These are phyloP conservation scores for Boletus subparvulus DNA, from an alignment of 768 basidiomycete genomes.

Conservation along the genomic window DNA sequence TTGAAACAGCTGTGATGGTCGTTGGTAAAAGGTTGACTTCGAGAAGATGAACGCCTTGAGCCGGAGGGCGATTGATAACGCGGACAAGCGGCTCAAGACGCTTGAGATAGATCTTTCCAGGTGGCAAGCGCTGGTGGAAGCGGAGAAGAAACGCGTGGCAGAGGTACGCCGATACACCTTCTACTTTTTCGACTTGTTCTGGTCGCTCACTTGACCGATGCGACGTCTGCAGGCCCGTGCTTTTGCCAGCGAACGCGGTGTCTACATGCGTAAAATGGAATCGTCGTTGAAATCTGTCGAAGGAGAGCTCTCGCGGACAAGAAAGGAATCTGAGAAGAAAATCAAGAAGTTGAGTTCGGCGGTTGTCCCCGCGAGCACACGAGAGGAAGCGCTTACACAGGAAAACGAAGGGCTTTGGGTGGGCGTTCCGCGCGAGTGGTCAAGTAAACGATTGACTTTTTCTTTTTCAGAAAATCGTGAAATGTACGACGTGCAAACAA, in stretches of 20 bases:
- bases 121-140: constrained; percentile 35
- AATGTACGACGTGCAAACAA: constrained; percentile 84
- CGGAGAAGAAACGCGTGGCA: constrained; percentile 38
- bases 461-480: constrained; percentile 62
- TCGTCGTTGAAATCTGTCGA: constrained; percentile 30
- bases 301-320: constrained; percentile 48
- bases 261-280: constrained; percentile 24
- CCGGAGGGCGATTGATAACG: constrained; percentile 31
- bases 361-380: constrained; percentile 29
- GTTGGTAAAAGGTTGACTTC: constrained; percentile 35
- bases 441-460: background rate
- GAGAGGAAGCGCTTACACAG: constrained; percentile 39
- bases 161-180: constrained; percentile 37
- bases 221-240: constrained; percentile 26
- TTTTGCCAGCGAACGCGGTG: constrained; percentile 33
- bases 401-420: constrained; percentile 65
- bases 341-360: constrained; percentile 42
- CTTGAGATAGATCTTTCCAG: constrained; percentile 37
- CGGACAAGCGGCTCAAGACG: constrained; percentile 26
- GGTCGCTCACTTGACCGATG: background rate
- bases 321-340: constrained; percentile 55
- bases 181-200: background rate
- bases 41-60: constrained; percentile 44
- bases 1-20: background rate
- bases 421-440: background rate